Conservation (phyloP, 2,329 filamentous ascomycete species). For the Microsporum ferrugineum region DNA sequence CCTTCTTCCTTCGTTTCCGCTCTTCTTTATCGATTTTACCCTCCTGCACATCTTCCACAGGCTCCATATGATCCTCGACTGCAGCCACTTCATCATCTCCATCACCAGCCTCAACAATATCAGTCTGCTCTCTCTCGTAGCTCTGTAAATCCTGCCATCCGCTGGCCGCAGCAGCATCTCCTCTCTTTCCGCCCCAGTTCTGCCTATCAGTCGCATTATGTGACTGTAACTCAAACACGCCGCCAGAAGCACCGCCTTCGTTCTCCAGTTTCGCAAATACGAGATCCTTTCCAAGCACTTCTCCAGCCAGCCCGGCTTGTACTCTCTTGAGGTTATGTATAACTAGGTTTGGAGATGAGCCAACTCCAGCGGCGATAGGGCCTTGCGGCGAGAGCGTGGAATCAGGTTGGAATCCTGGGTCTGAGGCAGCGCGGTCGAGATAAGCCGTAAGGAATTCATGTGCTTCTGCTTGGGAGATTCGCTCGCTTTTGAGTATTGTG, state of each 20-base stretch:
- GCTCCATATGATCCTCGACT: conserved; percentile 31
- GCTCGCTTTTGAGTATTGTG: conserved; percentile 25
- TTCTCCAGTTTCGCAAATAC: conserved; percentile 24
- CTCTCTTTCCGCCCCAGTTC: conserved; percentile 26
- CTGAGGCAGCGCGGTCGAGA: conserved; percentile 31
- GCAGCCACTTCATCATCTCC: conserved; percentile 20
- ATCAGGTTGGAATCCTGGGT: conserved; percentile 35
- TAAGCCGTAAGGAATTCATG: conserved; percentile 35
- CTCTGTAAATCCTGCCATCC: conserved; percentile 22
- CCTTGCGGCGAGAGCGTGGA: conserved; percentile 35
- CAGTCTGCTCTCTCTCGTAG: conserved; percentile 28
- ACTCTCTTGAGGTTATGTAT: conserved; percentile 37
- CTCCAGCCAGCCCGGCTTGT: conserved; percentile 33
- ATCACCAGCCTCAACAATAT: conserved; percentile 16
- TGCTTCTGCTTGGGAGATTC: conserved; percentile 30
- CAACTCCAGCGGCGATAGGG: conserved; percentile 32
- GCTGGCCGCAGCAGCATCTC: neutral
- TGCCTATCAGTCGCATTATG: conserved; percentile 4
- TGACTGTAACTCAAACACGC: conserved; percentile 7
- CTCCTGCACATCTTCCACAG: conserved; percentile 24
- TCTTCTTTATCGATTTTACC: conserved; percentile 40
- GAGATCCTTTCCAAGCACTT: conserved; percentile 33
- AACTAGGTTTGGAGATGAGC: conserved; percentile 32
- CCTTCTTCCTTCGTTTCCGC: conserved; percentile 46
- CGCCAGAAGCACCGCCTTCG: conserved; percentile 3